Base-by-base conservation (phyloP, 2,329 filamentous ascomycete species). In the Neofusicoccum sp. region DNA sequence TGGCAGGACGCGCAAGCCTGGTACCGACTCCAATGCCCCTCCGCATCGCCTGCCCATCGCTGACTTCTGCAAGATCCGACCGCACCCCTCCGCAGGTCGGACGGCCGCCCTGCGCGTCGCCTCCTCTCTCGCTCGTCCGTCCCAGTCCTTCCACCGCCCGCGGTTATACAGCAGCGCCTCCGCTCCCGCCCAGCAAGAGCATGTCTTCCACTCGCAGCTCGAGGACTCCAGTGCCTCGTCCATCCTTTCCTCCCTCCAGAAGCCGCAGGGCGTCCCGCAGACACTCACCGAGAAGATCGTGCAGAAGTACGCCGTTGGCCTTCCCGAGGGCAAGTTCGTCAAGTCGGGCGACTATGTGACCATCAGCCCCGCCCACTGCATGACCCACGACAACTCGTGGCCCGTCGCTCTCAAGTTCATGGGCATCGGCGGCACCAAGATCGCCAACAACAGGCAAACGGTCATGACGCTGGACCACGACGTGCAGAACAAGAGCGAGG, bases 231-330 rank as follows among this genome's bases (percentile, higher is more conserved):
- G 76, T 4, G 78, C 91, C 14, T 85, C 89, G 67, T 87, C 91
- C 62, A 84, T 96, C 64, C 86, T 96, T 65, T 86, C 89, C 41
- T 87, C 90, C 34, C 84, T 73, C 48, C 70, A 75, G 16, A 72
- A 70, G 38, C 67, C 78, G 30, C 71, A 74, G 26, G 67, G 69
- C 16, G 75, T 76, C 2, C 84, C 90, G 0, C 92, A 96, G 76
- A 97, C 90, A 2, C 76, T 96, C 56, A 95, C 90, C 2, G 93
- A 97, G 74, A 96, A 96, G 80, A 96, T 97, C 62, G 88, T 96
- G 0, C 93, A 97, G 73, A 78, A 82, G 14, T 88, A 96, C 74
- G 84, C 91, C 0, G 82, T 92, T n/a, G 90, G 87, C 8, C 83
- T 96, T 1, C 76, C 89, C 1, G 74, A 85, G 9, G 90, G 86